Evolutionary conservation across 2,329 filamentous ascomycete genomes (phyloP).

Genomic region (Epichloe festucae): DNA sequence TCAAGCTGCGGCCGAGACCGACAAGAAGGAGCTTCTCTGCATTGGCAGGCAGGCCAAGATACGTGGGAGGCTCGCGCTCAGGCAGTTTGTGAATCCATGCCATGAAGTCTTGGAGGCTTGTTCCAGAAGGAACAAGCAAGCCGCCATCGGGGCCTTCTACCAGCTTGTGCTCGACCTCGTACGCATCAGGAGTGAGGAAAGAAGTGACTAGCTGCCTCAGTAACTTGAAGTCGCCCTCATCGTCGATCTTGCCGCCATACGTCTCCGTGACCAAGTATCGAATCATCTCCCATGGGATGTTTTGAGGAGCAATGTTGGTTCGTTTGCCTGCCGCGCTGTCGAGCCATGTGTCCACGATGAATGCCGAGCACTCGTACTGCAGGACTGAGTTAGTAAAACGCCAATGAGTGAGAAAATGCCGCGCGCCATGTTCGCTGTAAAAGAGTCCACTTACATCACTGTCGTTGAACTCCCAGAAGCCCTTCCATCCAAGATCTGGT

Average conservation of each 20-base stretch:
- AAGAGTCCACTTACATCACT: constrained; percentile 61
- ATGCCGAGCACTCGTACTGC: constrained; percentile 91
- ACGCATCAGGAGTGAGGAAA: constrained; percentile 77
- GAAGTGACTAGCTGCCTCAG: constrained; percentile 61
- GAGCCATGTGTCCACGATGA: constrained; percentile 92
- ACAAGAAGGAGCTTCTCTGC: constrained; percentile 91
- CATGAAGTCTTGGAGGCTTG: constrained; percentile 73
- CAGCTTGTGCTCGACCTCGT: constrained; percentile 83
- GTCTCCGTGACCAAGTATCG: constrained; percentile 83
- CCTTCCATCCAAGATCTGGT: constrained; percentile 90
- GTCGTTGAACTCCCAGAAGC: constrained; percentile 99
- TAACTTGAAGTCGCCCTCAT: constrained; percentile 68
- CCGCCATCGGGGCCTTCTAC: constrained; percentile 54
- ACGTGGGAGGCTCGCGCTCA: constrained; percentile 91
- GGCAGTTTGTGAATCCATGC: constrained; percentile 85
- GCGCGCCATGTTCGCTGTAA: not conserved
- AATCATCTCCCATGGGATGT: constrained; percentile 95
- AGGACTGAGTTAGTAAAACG: not conserved
- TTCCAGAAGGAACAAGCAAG: constrained; percentile 66
- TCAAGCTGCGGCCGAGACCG: constrained; percentile 73
- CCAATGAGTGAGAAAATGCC: constrained; percentile 5
- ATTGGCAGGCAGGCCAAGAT: constrained; percentile 84
- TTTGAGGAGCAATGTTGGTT: constrained; percentile 84
- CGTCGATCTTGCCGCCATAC: constrained; percentile 95
- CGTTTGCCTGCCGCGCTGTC: constrained; percentile 70